phyloP scores from a whole-genome alignment of 2,329 filamentous ascomycete genomes.

The Stagonosporopsis chrysanthemi region DNA sequence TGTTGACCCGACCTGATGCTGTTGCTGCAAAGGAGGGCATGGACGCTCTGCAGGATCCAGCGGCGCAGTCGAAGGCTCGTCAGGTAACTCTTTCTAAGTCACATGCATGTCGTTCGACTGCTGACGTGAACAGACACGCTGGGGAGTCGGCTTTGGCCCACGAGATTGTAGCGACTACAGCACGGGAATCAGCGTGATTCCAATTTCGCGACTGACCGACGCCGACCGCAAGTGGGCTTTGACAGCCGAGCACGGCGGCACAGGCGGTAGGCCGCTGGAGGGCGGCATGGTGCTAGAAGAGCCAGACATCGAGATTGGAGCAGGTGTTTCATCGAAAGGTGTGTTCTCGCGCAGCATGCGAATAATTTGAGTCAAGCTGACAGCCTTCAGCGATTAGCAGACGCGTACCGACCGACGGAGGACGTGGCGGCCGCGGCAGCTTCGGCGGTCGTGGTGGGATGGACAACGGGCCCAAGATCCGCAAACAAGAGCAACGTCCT shows the following conservation, averaged over 20 bases:
- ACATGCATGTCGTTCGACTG: neutral
- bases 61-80: slow-evolving; percentile 70
- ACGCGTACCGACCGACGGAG: slow-evolving; percentile 44
- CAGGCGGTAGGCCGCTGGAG: slow-evolving; percentile 81
- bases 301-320: slow-evolving; percentile 97
- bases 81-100: slow-evolving; percentile 38
- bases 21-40: slow-evolving; percentile 84
- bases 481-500: slow-evolving; percentile 39
- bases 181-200: slow-evolving; percentile 90
- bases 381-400: slow-evolving; percentile 41
- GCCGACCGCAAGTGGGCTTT: slow-evolving; percentile 98
- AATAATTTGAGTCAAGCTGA: slow-evolving; percentile 19
- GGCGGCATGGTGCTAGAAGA: slow-evolving; percentile 91
- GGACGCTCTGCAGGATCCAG: slow-evolving; percentile 77
- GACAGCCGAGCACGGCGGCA: slow-evolving; percentile 91
- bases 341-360: neutral
- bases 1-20: slow-evolving; percentile 88
- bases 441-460: slow-evolving; percentile 27
- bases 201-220: slow-evolving; percentile 90
- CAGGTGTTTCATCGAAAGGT: slow-evolving; percentile 94
- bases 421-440: slow-evolving; percentile 32
- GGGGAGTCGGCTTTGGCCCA: slow-evolving; percentile 97
- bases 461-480: slow-evolving; percentile 37
- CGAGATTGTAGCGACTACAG: slow-evolving; percentile 97
- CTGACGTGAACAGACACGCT: slow-evolving; percentile 74